Evolutionary conservation across 495 filamentous ascomycete genomes (phyloP), one percentile per base, ranked within the genome.

Genomic region (Tricharina praecox): DNA sequence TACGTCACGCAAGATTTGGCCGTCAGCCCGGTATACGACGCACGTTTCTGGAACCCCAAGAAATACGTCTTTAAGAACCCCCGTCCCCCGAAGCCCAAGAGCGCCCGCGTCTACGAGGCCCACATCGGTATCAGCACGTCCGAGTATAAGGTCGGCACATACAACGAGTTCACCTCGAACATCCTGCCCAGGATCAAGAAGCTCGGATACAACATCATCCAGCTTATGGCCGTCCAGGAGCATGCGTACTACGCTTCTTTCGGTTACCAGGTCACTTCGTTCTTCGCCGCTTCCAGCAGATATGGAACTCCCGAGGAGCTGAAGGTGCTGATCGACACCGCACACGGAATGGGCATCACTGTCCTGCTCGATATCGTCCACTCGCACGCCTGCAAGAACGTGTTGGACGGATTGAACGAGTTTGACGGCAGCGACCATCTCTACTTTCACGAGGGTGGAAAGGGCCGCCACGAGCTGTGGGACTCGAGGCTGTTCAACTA

Each of bases 191-290:
- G 88, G 50, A 95, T 97, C 66, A 78, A 86, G 58, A 68, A 75
- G 55, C 70, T 95, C 47, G 90, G 88, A 46, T 97, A 97, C 67
- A 95, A 97, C 67, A 81, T 87, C 33, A 95, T 97, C 55, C 90
- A 97, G 64, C 70, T 97, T 53, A 97, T 97, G 90, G 90, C 90
- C 33, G 73, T 97, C 55, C 96, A 96, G 85, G 90, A 97, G 62
- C 90, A 97, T 66, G 88, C 90, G 23, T 97, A 97, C 68, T 97
- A 97, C 64, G 90, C 90, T 52, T 95, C 88, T 55, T 97, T 97
- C 58, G 90, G 90, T 26, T 97, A 97, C 64, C 90, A 97, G 61
- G 76, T 97, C 55, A 96, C 94, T 65, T 94, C 81, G 66, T 96
- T 97, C 72, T 97, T 96, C 60, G 92, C 90, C 32, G 88, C 86